Evolutionary conservation across 768 basidiomycete species (phyloP), one percentile per base, ranked within the genome.

Genomic region (Udeniomyces megalosporus): DNA sequence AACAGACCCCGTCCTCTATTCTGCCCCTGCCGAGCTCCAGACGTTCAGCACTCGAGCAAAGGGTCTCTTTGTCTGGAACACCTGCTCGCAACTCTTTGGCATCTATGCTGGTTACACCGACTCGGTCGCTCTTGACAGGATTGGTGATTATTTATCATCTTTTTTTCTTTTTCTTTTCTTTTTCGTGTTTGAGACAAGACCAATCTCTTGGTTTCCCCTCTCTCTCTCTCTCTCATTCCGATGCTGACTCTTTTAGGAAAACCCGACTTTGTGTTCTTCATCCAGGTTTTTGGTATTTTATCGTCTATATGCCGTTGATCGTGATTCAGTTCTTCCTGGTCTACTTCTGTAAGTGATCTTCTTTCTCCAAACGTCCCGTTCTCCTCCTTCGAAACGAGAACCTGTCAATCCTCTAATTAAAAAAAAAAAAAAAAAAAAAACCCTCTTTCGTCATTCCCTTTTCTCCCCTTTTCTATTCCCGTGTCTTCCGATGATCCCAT

Each of bases 21-120:
- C 68, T 17, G 64, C 71, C 63, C 71, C 72, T 4, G 71, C 72
- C 61, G 75, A 76, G 52, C 69, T 75, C 29, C 70, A 74, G 61
- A 72, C 74, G 1, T 75, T 67, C 67, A 71, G 73, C 2, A 71
- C 74, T 66, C 68, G 75, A 11, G 69, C 68, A 47, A 76, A 76
- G 64, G 74, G 74, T 14, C 63, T 73, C 14, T 65, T 74, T 15
- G 67, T 74, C 0, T 75, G 74, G 74, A 74, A 73, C 58, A 70
- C 72, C 31, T 50, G 71, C 64, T 46, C 38, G n/a, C 51, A 58
- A 45, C 35, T 32, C 26, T 26, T 58, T 5, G 38, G 57, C 1
- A 55, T 59, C 28, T 64, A 64, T 52, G 28, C 44, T 17, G 38
- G 51, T 26, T 64, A 59, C 51, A 46, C 53, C 38, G 62, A 64